Evolutionary conservation across 2,329 filamentous ascomycete species (phyloP).

Genomic region (Hypocreales sp.): DNA sequence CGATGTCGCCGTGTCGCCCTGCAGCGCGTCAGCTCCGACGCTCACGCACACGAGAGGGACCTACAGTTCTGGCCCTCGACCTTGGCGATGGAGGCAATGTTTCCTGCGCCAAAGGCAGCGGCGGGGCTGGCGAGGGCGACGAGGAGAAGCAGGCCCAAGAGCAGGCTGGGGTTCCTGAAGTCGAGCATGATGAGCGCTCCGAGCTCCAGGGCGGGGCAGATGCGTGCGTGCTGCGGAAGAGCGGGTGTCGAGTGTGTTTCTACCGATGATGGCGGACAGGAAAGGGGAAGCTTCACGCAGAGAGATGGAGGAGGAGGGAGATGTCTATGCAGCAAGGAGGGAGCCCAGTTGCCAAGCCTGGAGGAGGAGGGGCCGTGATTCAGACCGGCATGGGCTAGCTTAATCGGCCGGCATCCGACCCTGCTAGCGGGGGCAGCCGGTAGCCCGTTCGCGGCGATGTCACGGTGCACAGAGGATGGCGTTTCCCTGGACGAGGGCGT

Average conservation of each 20-base stretch:
- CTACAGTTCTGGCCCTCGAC: conserved; percentile 72
- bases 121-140: conserved; percentile 52
- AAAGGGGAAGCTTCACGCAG: not conserved
- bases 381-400: too few species aligned
- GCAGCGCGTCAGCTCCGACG: not conserved
- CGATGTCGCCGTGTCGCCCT: conserved; percentile 84
- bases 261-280: not conserved
- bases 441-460: too few species aligned
- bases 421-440: too few species aligned
- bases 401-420: too few species aligned
- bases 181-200: conserved; percentile 24
- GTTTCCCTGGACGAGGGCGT: too few species aligned
- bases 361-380: too few species aligned
- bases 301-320: not conserved
- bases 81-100: conserved; percentile 68
- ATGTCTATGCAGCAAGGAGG: not conserved
- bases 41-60: conserved; percentile 10
- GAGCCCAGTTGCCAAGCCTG: too few species aligned
- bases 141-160: conserved; percentile 43
- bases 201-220: not conserved
- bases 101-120: conserved; percentile 74
- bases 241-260: too few species aligned
- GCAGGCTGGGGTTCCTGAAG: conserved; percentile 30
- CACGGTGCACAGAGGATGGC: too few species aligned
- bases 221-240: too few species aligned